A percentile compares a stretch with the other conserved stretches of the same genome.
These are phyloP conservation scores for Mytilinidion resinicola DNA, from an alignment of 495 filamentous ascomycete species.

Conservation along the genomic window DNA sequence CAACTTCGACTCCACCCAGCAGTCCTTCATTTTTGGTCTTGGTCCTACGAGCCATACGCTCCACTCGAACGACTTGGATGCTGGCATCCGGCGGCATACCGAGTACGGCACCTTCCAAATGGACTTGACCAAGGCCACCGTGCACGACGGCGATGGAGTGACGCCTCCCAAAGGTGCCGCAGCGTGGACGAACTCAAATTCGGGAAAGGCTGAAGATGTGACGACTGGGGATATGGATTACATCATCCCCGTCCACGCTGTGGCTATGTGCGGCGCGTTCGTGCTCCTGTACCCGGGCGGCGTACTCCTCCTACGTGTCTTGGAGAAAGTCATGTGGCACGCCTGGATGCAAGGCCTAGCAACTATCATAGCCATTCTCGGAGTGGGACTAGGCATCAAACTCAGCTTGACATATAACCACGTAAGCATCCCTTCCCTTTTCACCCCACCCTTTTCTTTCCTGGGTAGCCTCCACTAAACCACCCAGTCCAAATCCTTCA, in stretches of 20 bases:
- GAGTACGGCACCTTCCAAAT: slow-evolving; percentile 51
- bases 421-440: slow-evolving; percentile 31
- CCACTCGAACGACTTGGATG: slow-evolving; percentile 38
- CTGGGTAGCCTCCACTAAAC: not conserved
- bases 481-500: slow-evolving; percentile 44
- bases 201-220: slow-evolving; percentile 1
- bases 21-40: slow-evolving; percentile 53
- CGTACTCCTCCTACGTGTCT: slow-evolving; percentile 44
- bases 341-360: slow-evolving; percentile 43
- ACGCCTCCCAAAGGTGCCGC: not conserved
- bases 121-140: slow-evolving; percentile 46
- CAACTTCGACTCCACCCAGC: slow-evolving; percentile 29
- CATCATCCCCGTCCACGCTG: slow-evolving; percentile 44
- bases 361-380: slow-evolving; percentile 41
- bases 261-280: slow-evolving; percentile 47
- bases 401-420: slow-evolving; percentile 47
- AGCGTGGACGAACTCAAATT: slow-evolving; percentile 8
- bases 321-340: slow-evolving; percentile 46
- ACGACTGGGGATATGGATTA: slow-evolving; percentile 28
- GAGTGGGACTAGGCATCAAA: slow-evolving; percentile 46
- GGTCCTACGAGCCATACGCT: slow-evolving; percentile 40
- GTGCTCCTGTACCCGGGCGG: slow-evolving; percentile 51
- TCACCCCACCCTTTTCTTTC: not conserved
- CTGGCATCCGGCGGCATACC: slow-evolving; percentile 47
- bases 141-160: slow-evolving; percentile 13